phyloP scores from a whole-genome alignment of 2,329 filamentous ascomycete species.

The Aspergillus aculeatinus region DNA sequence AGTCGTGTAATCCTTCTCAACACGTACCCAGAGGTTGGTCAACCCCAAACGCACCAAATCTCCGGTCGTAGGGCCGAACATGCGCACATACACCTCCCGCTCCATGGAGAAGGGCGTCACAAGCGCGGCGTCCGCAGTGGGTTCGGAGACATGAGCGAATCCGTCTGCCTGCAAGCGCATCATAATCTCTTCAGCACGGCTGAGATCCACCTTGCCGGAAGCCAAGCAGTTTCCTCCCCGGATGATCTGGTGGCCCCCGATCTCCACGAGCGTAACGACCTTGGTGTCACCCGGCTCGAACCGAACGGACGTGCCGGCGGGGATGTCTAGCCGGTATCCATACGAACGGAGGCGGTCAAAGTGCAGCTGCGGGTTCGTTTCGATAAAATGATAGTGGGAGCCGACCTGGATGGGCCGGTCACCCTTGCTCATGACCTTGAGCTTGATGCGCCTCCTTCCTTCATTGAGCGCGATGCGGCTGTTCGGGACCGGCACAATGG shows the following conservation, averaged over 20 bases:
- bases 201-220: conserved; percentile 66
- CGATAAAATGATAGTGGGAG: conserved; percentile 94
- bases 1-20: conserved; percentile 79
- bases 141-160: conserved; percentile 74
- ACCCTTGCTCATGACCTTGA: conserved; percentile 80
- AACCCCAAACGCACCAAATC: conserved; percentile 78
- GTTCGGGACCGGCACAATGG: conserved; percentile 69
- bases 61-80: conserved; percentile 91
- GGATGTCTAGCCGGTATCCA: conserved; percentile 83
- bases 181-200: conserved; percentile 65
- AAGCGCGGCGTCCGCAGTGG: conserved; percentile 54
- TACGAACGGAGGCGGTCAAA: conserved; percentile 84
- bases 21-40: conserved; percentile 86
- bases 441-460: conserved; percentile 67
- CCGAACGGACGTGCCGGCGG: conserved; percentile 85
- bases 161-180: conserved; percentile 66
- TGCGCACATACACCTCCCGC: conserved; percentile 73
- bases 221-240: conserved; percentile 81
- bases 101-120: conserved; percentile 70
- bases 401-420: conserved; percentile 89
- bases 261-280: conserved; percentile 86
- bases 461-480: conserved; percentile 69
- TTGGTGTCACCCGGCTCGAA: conserved; percentile 93
- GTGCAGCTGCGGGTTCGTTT: conserved; percentile 84
- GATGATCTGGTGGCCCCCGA: conserved; percentile 76